Evolutionary conservation across 2,329 filamentous ascomycete genomes (phyloP).

Genomic region (Colletotrichum lupini): DNA sequence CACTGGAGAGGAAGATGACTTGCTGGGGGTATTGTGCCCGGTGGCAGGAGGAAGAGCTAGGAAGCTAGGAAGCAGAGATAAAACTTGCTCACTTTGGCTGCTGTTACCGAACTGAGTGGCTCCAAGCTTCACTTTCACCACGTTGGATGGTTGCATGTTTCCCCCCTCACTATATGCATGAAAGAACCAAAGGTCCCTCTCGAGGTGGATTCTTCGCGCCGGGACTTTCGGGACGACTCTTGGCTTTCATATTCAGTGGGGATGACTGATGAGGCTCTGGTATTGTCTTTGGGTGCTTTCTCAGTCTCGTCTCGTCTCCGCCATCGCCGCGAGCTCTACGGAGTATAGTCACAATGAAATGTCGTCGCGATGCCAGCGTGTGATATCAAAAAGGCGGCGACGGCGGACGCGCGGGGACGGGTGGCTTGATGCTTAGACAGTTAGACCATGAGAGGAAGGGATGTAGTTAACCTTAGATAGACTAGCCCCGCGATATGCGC

Average conservation of each 20-base stretch:
- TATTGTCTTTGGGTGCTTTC: not conserved
- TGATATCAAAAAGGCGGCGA: not conserved
- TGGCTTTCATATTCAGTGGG: not conserved
- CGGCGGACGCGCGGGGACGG: not conserved
- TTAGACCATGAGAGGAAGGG: not conserved
- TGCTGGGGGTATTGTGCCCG: not conserved
- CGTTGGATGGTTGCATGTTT: not conserved
- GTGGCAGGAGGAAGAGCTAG: not conserved
- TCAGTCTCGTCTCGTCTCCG: not conserved
- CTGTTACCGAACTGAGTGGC: not conserved
- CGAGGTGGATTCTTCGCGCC: not conserved
- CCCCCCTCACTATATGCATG: not conserved
- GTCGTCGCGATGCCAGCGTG: not conserved
- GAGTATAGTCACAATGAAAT: not conserved
- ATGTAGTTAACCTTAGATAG: conserved; percentile 28
- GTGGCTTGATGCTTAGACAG: not conserved
- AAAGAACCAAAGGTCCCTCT: not conserved
- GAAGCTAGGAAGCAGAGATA: not conserved
- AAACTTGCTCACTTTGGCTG: conserved; percentile 12
- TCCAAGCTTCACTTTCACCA: not conserved
- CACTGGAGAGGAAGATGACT: not conserved
- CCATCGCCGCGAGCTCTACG: not conserved
- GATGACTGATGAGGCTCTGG: not conserved
- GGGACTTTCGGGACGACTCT: not conserved
- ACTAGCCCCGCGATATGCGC: conserved; percentile 28